phyloP scores from a whole-genome alignment of 2,329 filamentous ascomycete genomes.

The Trichoderma breve region DNA sequence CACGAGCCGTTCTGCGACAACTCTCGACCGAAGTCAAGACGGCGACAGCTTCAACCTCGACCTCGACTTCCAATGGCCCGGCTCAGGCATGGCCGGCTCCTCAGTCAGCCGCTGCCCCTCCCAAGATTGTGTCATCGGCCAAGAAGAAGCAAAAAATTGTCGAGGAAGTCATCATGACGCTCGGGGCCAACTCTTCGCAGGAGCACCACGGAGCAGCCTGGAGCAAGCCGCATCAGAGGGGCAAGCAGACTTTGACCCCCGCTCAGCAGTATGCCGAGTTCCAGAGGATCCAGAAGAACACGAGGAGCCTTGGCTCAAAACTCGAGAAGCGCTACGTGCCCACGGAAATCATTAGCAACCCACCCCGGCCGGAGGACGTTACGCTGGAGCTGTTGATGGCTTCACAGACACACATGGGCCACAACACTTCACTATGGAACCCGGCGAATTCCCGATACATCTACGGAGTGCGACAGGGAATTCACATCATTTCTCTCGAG shows the following conservation, averaged over 20 bases:
- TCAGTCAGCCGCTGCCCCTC: slow-evolving; percentile 24
- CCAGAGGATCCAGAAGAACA: slow-evolving; percentile 41
- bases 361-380: slow-evolving; percentile 74
- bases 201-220: slow-evolving; percentile 36
- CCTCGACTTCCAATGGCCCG: slow-evolving; percentile 2
- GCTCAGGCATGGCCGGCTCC: slow-evolving; percentile 27
- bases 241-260: slow-evolving; percentile 37
- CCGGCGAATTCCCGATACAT: slow-evolving; percentile 93
- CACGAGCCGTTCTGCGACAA: slow-evolving; percentile 35
- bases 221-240: slow-evolving; percentile 33
- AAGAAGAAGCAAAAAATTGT: slow-evolving; percentile 37
- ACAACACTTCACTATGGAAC: slow-evolving; percentile 90
- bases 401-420: slow-evolving; percentile 83
- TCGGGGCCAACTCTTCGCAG: slow-evolving; percentile 36
- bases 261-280: slow-evolving; percentile 42
- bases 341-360: slow-evolving; percentile 64
- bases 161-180: slow-evolving; percentile 35
- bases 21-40: slow-evolving; percentile 33
- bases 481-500: slow-evolving; percentile 93
- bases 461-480: slow-evolving; percentile 80
- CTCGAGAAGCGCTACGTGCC: slow-evolving; percentile 62
- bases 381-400: slow-evolving; percentile 89
- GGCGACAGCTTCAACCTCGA: slow-evolving; percentile 18
- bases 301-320: slow-evolving; percentile 47
- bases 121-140: slow-evolving; percentile 27